phyloP scores from a whole-genome alignment of 2,329 filamentous ascomycete species.

The Aureobasidium mangrovei region DNA sequence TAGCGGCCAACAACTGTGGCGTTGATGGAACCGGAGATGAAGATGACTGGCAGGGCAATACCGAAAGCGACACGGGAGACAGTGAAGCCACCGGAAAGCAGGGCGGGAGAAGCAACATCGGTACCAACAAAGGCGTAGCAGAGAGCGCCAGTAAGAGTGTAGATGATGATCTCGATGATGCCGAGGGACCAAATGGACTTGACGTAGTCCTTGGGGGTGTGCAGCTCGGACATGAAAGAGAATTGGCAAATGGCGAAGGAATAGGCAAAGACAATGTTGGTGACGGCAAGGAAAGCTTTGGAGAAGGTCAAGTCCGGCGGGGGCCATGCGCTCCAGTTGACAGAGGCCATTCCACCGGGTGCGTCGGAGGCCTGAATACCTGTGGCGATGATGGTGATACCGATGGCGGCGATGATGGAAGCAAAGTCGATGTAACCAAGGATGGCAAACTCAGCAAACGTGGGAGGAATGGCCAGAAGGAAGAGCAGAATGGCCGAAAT shows the following conservation, averaged over 20 bases:
- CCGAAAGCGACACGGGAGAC: conserved; percentile 60
- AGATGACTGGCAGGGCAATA: conserved; percentile 62
- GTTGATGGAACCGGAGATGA: conserved; percentile 66
- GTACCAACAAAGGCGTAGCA: conserved; percentile 60
- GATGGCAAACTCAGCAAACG: conserved; percentile 28
- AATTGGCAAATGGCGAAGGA: conserved; percentile 53
- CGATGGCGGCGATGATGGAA: conserved; percentile 28
- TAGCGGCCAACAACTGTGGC: conserved; percentile 44
- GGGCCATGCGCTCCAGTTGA: conserved; percentile 30
- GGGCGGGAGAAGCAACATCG: conserved; percentile 54
- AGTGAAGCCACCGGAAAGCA: conserved; percentile 50
- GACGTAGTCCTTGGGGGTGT: conserved; percentile 53
- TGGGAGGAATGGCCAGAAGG: conserved; percentile 28
- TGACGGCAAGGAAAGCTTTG: conserved; percentile 54
- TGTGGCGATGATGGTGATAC: conserved; percentile 29
- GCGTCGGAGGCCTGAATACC: conserved; percentile 23
- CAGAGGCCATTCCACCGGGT: conserved; percentile 24
- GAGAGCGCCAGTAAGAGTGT: conserved; percentile 56
- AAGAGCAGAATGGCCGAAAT: conserved; percentile 35
- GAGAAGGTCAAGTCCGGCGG: conserved; percentile 34
- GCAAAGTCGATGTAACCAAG: conserved; percentile 31
- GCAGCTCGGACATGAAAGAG: conserved; percentile 58
- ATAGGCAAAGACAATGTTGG: conserved; percentile 64
- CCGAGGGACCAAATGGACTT: conserved; percentile 52
- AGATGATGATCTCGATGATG: conserved; percentile 54